Evolutionary conservation across 805 yeast species (phyloP), one percentile per base, ranked within the genome.

Genomic region (Wickerhamiella dianesei): DNA sequence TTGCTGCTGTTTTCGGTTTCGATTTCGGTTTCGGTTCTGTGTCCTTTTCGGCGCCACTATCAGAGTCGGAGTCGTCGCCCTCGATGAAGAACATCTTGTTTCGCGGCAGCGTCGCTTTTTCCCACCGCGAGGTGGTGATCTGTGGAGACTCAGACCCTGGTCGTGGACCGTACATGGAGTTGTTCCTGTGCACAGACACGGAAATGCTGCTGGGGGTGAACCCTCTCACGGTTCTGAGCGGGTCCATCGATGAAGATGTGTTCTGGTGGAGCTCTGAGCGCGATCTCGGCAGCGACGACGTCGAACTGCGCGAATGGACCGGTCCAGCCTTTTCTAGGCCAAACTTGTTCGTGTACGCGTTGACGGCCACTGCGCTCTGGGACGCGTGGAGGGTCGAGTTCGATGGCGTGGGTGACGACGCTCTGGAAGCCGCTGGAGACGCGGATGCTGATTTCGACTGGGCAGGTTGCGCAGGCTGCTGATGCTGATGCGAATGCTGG

Each of bases 61-160:
- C 54, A n/a, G 46, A 42, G 21, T 64, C 70, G 3, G 65, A 59
- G 6, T 69, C 69, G 8, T 63, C 58, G 1, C 67, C 64, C 40
- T 63, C 68, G 17, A 66, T 63, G 48, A 64, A 66, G 47, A 65
- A 66, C 65, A 65, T 66, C 46, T 60, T 65, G 35, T 53, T 55
- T 2, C 62, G 53, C 2, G 60, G 53, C 17, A 58, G 50, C 29
- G 48, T 20, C 8, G 44, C 50, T 19, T 47, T 44, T 20, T 40
- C 41, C 45, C 50, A 20, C 18, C 43, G 25, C 35, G 37, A 29
- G 29, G 4, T 36, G 41, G 32, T 20, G 3, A 13, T 21, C 29
- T 14, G 29, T 19, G 22, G 40, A 45, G 22, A 53, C 58, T n/a
- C n/a, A 5, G 29, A 13, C 9, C 22, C 44, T 4, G 32, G 56